phyloP scores from a whole-genome alignment of 177 flowering plant genomes.

The Tripterygium wilfordii region DNA sequence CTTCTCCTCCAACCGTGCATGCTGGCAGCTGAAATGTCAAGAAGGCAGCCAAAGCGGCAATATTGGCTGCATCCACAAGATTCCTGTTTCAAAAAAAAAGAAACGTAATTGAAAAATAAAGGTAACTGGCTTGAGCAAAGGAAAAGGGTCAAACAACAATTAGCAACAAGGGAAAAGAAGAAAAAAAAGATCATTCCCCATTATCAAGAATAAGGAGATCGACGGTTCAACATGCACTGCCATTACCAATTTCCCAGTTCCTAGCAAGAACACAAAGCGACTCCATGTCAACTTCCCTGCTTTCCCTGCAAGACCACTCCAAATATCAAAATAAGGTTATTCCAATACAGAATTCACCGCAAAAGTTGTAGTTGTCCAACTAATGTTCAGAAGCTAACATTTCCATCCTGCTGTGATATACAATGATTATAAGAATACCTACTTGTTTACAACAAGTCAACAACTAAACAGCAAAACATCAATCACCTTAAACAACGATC shows the following conservation, averaged over 20 bases:
- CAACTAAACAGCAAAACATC: no score
- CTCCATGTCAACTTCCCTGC: conserved; percentile 94
- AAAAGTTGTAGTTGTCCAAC: no score
- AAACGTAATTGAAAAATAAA: background rate
- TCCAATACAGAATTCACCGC: no score
- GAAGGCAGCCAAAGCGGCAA: conserved; percentile 94
- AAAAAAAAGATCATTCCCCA: conserved; percentile 71
- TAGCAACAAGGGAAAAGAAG: background rate
- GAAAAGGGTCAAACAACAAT: no score
- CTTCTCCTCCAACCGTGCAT: conserved; percentile 81
- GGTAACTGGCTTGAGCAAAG: no score
- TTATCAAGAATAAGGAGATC: conserved; percentile 95
- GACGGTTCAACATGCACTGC: conserved; percentile 75
- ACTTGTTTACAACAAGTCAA: no score
- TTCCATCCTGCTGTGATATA: no score
- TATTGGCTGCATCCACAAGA: conserved; percentile 95
- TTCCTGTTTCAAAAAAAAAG: conserved; percentile 41
- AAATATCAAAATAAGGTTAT: conserved; percentile 1
- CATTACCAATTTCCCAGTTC: conserved; percentile 88
- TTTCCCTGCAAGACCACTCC: conserved; percentile 62
- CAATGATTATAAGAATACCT: no score
- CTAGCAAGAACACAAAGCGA: conserved; percentile 94
- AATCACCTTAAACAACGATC: conserved; percentile 97
- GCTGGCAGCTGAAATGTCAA: conserved; percentile 90
- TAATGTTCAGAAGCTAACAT: no score